Evolutionary conservation across 192 early-diverging fungal genomes (phyloP).

Genomic region (Entomortierella beljakovae): DNA sequence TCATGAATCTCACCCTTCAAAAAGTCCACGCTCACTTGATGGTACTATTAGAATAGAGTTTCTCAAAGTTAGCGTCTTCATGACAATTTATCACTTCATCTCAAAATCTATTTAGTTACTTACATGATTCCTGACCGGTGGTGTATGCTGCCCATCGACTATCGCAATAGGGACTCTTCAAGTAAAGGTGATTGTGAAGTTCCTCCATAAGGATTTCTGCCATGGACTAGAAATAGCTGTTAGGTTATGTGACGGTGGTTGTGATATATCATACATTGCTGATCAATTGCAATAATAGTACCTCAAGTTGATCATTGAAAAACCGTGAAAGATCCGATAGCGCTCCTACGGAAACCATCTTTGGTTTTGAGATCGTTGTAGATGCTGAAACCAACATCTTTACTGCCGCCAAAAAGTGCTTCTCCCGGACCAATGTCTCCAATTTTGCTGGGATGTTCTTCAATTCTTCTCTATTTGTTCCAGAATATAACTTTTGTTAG

Average conservation of each 20-base stretch:
- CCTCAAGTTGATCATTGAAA: slow-evolving; percentile 67
- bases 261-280: too few relatives aligned
- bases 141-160: slow-evolving; percentile 68
- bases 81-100: too few relatives aligned
- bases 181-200: slow-evolving; percentile 81
- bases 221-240: slow-evolving; percentile 54
- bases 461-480: slow-evolving; percentile 67
- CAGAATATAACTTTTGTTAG: too few relatives aligned
- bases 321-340: slow-evolving; percentile 74
- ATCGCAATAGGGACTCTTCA: slow-evolving; percentile 83
- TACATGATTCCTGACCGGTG: slow-evolving; percentile 65
- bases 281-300: slow-evolving; percentile 14
- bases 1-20: slow-evolving; percentile 40
- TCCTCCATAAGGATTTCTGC: slow-evolving; percentile 78
- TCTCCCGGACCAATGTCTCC: slow-evolving; percentile 66
- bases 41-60: slow-evolving; percentile 30
- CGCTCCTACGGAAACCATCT: slow-evolving; percentile 77
- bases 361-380: slow-evolving; percentile 69
- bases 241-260: too few relatives aligned
- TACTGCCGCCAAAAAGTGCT: slow-evolving; percentile 77
- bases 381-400: slow-evolving; percentile 72
- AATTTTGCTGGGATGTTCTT: slow-evolving; percentile 74
- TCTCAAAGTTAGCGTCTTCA: too few relatives aligned
- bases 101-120: slow-evolving; percentile 8
- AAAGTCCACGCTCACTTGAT: slow-evolving; percentile 43